Conservation (phyloP, 768 basidiomycete species). For the Nidula microcarpa region DNA sequence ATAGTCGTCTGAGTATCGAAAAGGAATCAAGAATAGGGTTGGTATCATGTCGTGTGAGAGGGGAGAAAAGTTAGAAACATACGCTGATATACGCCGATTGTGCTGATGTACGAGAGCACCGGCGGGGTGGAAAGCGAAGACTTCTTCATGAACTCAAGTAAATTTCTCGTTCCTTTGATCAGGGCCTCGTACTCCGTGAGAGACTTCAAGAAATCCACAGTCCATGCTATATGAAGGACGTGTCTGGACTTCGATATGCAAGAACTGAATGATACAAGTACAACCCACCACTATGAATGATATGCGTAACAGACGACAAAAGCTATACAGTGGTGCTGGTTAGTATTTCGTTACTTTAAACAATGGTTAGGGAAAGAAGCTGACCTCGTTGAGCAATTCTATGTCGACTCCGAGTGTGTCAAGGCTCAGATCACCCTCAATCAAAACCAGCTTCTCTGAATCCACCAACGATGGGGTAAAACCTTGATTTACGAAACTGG, state of each 20-base stretch:
- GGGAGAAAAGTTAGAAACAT: constrained; percentile 1
- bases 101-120: constrained; percentile 26
- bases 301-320: constrained; percentile 23
- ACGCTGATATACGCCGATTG: constrained; percentile 24
- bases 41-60: background rate
- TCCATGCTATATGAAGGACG: constrained; percentile 39
- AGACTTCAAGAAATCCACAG: constrained; percentile 30
- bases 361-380: no score
- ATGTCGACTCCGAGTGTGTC: no score
- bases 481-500: no score
- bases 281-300: constrained; percentile 15
- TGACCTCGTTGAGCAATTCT: no score
- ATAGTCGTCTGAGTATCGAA: background rate
- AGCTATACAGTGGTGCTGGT: no score
- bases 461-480: no score
- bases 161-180: constrained; percentile 21
- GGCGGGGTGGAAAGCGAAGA: constrained; percentile 13
- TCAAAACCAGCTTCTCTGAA: no score
- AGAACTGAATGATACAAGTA: background rate
- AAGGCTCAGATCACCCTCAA: no score
- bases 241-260: background rate
- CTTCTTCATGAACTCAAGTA: constrained; percentile 26
- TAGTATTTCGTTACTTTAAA: no score
- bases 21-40: background rate
- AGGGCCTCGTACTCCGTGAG: constrained; percentile 22